Evolutionary conservation across 805 yeast genomes (phyloP).

Genomic region (Nematodospora valgi): DNA sequence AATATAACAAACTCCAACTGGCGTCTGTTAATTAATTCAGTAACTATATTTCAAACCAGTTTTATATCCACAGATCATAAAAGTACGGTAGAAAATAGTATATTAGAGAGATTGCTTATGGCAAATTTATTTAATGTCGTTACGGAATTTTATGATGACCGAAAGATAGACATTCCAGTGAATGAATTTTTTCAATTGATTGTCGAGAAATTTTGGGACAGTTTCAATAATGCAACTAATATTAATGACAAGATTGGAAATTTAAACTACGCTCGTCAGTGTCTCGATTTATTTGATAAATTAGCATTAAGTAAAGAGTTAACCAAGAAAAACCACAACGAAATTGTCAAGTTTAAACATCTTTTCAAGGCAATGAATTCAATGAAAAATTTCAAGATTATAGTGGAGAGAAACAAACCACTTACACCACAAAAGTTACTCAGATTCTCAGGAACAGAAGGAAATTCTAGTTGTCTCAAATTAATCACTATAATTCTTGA

Average conservation of each 20-base stretch:
- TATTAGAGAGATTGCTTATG: conserved; percentile 27
- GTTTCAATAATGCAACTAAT: conserved; percentile 24
- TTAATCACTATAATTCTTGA: conserved; percentile 47
- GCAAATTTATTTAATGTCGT: conserved; percentile 26
- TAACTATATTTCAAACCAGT: conserved; percentile 17
- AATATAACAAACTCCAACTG: conserved; percentile 22
- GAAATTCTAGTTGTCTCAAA: conserved; percentile 11
- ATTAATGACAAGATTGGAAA: conserved; percentile 33
- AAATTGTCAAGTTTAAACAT: conserved; percentile 25
- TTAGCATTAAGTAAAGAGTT: conserved; percentile 1
- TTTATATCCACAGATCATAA: conserved; percentile 16
- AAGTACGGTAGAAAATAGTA: conserved; percentile 15
- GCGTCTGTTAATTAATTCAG: conserved; percentile 16
- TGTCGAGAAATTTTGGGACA: conserved; percentile 31
- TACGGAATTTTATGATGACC: conserved; percentile 10
- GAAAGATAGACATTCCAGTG: conserved; percentile 10
- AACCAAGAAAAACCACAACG: conserved; percentile 3
- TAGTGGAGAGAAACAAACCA: conserved; percentile 28
- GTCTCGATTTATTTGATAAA: conserved; percentile 25
- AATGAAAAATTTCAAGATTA: conserved; percentile 34
- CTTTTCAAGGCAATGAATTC: conserved; percentile 32
- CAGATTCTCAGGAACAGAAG: conserved; percentile 17
- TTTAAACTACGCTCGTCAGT: conserved; percentile 21
- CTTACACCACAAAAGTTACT: conserved; percentile 38
- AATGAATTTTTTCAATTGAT: conserved; percentile 16